Base-by-base conservation (phyloP, 2,329 filamentous ascomycete genomes). In the Pseudocercospora macadamiae region DNA sequence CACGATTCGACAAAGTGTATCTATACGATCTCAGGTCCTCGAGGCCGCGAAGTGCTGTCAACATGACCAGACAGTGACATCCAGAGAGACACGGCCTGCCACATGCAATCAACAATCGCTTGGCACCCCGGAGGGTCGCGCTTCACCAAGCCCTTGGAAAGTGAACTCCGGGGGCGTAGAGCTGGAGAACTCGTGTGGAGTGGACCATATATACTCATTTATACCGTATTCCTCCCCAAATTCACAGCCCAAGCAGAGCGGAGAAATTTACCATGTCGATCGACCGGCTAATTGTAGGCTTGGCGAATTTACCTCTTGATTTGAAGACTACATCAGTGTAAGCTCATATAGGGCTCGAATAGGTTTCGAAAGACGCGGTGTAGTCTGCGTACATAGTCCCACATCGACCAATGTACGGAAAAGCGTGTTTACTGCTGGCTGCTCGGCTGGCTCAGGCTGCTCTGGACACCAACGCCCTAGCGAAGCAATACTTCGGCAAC, bases 401-500 rank as follows among this genome's bases (percentile, higher is more conserved):
- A 8, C 19, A 3, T 7, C 7, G 4, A 37, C 1, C n/a, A 37
- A 37, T 37, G 36, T 18, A 37, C 19, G n/a, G n/a, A 2, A 4
- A 18, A 37, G 36, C 36, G 1, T 37, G 5, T n/a, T 3, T 37
- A 18, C 10, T 16, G 36, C 36, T 16, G 32, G 32, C 10, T 36
- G 32, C 10, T 8, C 5, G 32, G 32, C 32, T 36, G 19, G n/a
- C 19, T 6, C 36, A 37, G 16, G 56, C 56, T 37, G 53, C 64
- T 26, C 66, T 75, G 16, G 67, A 74, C 53, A 67, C 64, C 4
- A 53, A 68, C n/a, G 59, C 60, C 21, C 60, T 75, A 3, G 62
- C 68, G 2, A 59, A 57, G 16, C 64, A 70, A 69, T 74, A 77
- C 63, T 77, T 75, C 54, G 73, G 74, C 49, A 77, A 76, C 26